A percentile compares a stretch with the other conserved stretches of the same genome.
phyloP scores from a whole-genome alignment of 306 rosid genomes.

The Prunus mira region DNA sequence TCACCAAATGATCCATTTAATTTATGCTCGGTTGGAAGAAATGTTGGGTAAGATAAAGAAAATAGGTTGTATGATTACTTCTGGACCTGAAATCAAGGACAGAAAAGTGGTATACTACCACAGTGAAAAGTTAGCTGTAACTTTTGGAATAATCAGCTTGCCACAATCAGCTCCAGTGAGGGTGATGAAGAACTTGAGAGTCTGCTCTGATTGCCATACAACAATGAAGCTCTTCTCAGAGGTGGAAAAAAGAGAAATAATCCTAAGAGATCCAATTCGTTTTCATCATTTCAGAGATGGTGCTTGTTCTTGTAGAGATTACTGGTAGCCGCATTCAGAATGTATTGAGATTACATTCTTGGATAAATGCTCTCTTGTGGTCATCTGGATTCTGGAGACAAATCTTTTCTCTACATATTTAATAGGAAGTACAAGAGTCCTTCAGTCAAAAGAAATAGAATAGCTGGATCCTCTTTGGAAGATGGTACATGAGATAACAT shows the following conservation, averaged over 20 bases:
- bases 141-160: slow-evolving; percentile 47
- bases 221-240: slow-evolving; percentile 53
- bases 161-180: slow-evolving; percentile 55
- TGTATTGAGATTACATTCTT: not conserved
- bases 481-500: not conserved
- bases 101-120: slow-evolving; percentile 30
- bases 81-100: slow-evolving; percentile 10
- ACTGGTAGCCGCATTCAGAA: slow-evolving; percentile 38
- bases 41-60: slow-evolving; percentile 36
- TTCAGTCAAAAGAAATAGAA: not conserved
- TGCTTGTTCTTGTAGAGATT: slow-evolving; percentile 55
- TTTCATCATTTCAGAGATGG: slow-evolving; percentile 64
- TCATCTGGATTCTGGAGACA: not conserved
- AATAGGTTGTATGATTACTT: slow-evolving; percentile 12
- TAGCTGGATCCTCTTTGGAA: not conserved
- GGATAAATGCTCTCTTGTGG: not conserved
- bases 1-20: slow-evolving; percentile 39
- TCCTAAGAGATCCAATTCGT: slow-evolving; percentile 52
- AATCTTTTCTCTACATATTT: not conserved
- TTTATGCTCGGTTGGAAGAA: slow-evolving; percentile 38
- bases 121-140: slow-evolving; percentile 64
- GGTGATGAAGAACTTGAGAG: slow-evolving; percentile 69
- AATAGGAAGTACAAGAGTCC: not conserved
- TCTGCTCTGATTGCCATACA: slow-evolving; percentile 52
- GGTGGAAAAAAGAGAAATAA: slow-evolving; percentile 49